phyloP scores from a whole-genome alignment of 2,329 filamentous ascomycete species.

The Talaromyces sp. region DNA sequence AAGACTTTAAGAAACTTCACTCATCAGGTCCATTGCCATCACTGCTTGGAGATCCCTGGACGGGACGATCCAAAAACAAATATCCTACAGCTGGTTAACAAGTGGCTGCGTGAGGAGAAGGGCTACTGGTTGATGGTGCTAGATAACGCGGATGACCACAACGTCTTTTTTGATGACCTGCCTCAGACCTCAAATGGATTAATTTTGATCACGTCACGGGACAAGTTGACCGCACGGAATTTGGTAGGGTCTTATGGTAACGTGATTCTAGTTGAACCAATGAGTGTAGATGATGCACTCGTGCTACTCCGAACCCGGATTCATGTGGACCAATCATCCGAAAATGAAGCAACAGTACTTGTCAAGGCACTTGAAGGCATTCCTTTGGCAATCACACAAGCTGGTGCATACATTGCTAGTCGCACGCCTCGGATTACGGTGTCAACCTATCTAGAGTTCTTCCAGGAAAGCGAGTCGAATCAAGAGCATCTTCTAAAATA shows the following conservation, averaged over 20 bases:
- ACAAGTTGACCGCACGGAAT: constrained; percentile 3
- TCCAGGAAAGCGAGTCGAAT: constrained; percentile 2
- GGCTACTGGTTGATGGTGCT: constrained; percentile 21
- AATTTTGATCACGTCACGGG: constrained; percentile 15
- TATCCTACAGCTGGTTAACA: constrained; percentile 23
- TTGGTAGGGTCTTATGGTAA: constrained; percentile 3
- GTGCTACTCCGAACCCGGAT: not conserved
- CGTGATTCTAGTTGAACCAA: not conserved
- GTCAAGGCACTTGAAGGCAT: constrained; percentile 20
- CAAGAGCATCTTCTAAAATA: not conserved
- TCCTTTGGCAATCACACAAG: constrained; percentile 26
- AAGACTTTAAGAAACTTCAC: no score
- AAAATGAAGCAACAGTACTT: constrained; percentile 10
- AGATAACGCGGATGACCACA: constrained; percentile 21
- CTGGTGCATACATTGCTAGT: constrained; percentile 24
- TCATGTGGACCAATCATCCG: not conserved
- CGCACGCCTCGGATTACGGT: not conserved
- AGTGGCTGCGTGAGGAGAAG: constrained; percentile 17
- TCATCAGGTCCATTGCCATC: no score
- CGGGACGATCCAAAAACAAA: constrained; percentile 24
- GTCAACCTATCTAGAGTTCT: constrained; percentile 3
- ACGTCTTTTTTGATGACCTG: constrained; percentile 16
- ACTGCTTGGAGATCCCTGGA: constrained; percentile 24
- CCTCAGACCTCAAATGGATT: constrained; percentile 14
- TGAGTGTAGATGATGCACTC: not conserved